These are phyloP conservation scores for Ogataea paradorogensis DNA, from an alignment of 805 yeast genomes.

Conservation along the genomic window DNA sequence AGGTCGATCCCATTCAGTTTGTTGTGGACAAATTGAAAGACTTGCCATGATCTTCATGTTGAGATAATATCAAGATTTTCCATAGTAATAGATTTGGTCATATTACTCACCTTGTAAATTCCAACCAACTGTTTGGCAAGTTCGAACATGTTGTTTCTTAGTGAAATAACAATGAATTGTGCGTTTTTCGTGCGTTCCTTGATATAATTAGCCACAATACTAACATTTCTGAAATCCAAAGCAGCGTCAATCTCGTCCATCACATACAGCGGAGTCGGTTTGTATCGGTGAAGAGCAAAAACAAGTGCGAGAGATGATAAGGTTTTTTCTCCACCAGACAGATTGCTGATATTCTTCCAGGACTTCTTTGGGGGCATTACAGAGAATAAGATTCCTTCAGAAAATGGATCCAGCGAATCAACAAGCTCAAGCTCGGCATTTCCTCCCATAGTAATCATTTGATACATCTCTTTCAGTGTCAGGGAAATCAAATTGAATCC, in stretches of 20 bases:
- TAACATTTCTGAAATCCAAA: constrained; percentile 91
- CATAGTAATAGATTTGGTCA: constrained; percentile 80
- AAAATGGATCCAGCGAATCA: constrained; percentile 95
- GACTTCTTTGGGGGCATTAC: constrained; percentile 99
- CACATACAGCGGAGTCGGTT: constrained; percentile 95
- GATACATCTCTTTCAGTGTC: constrained; percentile 94
- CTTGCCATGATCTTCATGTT: constrained; percentile 2
- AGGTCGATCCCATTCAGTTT: constrained; percentile 1
- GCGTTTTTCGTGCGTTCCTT: constrained; percentile 95
- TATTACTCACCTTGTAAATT: constrained; percentile 87
- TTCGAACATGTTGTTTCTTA: constrained; percentile 97
- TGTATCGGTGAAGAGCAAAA: constrained; percentile 92
- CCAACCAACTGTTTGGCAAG: constrained; percentile 93
- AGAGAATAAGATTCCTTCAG: constrained; percentile 93
- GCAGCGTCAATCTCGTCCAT: constrained; percentile 99
- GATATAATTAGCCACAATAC: constrained; percentile 95
- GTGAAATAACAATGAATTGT: constrained; percentile 91
- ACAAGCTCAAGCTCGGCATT: constrained; percentile 96
- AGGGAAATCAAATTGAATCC: constrained; percentile 86
- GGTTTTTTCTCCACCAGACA: constrained; percentile 98
- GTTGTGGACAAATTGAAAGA: constrained; percentile 1
- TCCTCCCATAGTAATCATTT: constrained; percentile 99
- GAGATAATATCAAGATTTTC: constrained; percentile 53
- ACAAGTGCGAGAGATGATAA: constrained; percentile 91
- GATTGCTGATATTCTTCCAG: constrained; percentile 92